phyloP scores from a whole-genome alignment of 345 rosid species.

The Lepidium africanum region DNA sequence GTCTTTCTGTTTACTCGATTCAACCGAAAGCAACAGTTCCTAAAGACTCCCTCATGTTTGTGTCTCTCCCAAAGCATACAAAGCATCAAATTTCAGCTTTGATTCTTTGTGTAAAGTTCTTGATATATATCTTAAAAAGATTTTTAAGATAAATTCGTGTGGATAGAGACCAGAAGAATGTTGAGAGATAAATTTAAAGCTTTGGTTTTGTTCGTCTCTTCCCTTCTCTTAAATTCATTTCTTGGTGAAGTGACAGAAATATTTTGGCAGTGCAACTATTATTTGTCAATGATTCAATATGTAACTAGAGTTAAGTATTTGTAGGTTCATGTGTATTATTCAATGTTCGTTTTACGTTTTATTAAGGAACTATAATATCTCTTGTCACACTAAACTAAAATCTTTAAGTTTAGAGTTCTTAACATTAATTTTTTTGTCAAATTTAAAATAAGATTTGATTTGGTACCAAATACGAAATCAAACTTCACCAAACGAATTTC shows the following conservation, averaged over 20 bases:
- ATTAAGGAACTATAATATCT: background rate
- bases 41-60: constrained; percentile 3
- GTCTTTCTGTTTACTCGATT: constrained; percentile 10
- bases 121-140: background rate
- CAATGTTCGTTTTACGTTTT: background rate
- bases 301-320: background rate
- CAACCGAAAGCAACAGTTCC: constrained; percentile 12
- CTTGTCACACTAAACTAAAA: background rate
- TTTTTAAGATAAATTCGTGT: background rate
- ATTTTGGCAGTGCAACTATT: too few species aligned
- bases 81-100: background rate
- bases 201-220: background rate
- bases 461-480: background rate
- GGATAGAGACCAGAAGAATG: background rate
- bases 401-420: background rate
- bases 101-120: background rate
- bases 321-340: background rate
- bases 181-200: background rate
- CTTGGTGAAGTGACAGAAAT: background rate
- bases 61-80: constrained; percentile 3
- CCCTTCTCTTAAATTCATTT: background rate
- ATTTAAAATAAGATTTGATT: background rate
- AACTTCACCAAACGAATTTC: background rate
- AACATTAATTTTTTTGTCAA: background rate
- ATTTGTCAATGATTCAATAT: background rate